Base-by-base conservation (phyloP, 1,284 basidiomycete genomes). In the Porogramme epimiltina region DNA sequence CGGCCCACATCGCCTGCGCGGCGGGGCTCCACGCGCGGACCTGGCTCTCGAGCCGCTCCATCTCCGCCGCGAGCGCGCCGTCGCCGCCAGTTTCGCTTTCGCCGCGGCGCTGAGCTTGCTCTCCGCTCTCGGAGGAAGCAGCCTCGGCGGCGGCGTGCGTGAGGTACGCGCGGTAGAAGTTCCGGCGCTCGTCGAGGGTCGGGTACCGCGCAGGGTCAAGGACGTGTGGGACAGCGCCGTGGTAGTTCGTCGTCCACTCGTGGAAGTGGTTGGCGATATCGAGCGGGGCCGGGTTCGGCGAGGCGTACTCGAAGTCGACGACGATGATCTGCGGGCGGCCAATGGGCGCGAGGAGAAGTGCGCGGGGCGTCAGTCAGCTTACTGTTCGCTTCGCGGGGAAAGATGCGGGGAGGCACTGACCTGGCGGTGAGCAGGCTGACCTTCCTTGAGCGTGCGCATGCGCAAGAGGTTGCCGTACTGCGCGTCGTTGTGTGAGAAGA, bases 201-300 rank as follows among this genome's bases (percentile, higher is more conserved):
- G 95, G 95, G 72, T 95, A 96, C 4, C 75, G 76, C 19, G 78
- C 75, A 56, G 80, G 76, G 49, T 85, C 75, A 41, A 89, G 82
- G 49, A 94, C 63, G 59, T 95, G 91, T 41, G 94, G 89, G 0
- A 81, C 82, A 20, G 79, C 67, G 5, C 81, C 79, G 66, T 92
- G 89, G 70, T 97, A 98, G 70, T 96, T 81, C 18, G 92, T 89
- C 24, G 90, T 90, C 94, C 95, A 97, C 72, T 97, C 95, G 66
- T 92, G 87, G 72, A 96, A 97, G 72, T 97, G 94, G 72, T 97
- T 97, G 53, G 90, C 94, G 63, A 98, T 93, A 68, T 98, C 95
- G 71, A 87, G 95, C 2, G 91, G 89, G 3, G 93, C 85, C 24
- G 92, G 85, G 68, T 96, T 97, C 2, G 90, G 88, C 0, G 87